Evolutionary conservation across 257 asterid genomes (phyloP).

Genomic region (Scutellaria barbata): DNA sequence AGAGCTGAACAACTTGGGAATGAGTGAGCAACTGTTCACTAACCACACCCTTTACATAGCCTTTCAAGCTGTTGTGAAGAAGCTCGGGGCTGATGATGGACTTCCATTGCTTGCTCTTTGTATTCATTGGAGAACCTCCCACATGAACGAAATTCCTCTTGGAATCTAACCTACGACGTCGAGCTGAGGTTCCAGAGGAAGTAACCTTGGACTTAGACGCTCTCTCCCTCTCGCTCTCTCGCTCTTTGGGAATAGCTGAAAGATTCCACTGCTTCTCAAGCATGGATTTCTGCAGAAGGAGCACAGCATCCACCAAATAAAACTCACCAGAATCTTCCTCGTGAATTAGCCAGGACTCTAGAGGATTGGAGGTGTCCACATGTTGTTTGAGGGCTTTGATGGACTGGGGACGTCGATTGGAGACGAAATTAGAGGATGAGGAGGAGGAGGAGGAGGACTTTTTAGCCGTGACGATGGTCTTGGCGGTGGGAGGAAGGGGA

Average conservation of each 20-base stretch:
- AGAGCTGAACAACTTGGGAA: slow-evolving; percentile 76
- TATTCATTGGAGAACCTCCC: slow-evolving; percentile 30
- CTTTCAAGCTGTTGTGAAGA: slow-evolving; percentile 63
- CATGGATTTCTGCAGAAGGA: slow-evolving; percentile 83
- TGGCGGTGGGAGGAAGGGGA: slow-evolving; percentile 39
- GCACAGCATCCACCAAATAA: slow-evolving; percentile 64
- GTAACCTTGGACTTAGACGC: slow-evolving; percentile 46
- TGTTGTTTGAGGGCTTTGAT: slow-evolving; percentile 61
- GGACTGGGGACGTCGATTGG: slow-evolving; percentile 48
- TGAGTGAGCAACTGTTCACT: slow-evolving; percentile 81
- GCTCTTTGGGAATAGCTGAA: slow-evolving; percentile 35
- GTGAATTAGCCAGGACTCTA: slow-evolving; percentile 45
- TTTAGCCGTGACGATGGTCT: slow-evolving; percentile 45
- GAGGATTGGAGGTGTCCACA: slow-evolving; percentile 40
- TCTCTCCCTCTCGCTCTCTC: slow-evolving; percentile 33
- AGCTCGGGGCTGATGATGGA: slow-evolving; percentile 56
- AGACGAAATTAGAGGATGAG: slow-evolving; percentile 18
- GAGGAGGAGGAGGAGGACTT: slow-evolving; percentile 39
- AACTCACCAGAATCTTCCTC: neutral
- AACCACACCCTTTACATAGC: slow-evolving; percentile 69
- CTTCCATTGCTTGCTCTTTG: slow-evolving; percentile 43
- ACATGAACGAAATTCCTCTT: slow-evolving; percentile 42
- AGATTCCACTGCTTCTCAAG: slow-evolving; percentile 96
- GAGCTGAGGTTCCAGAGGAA: slow-evolving; percentile 75
- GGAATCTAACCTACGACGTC: slow-evolving; percentile 54